phyloP scores from a whole-genome alignment of 805 yeast genomes.

The Saccharomycopsis amapae region DNA sequence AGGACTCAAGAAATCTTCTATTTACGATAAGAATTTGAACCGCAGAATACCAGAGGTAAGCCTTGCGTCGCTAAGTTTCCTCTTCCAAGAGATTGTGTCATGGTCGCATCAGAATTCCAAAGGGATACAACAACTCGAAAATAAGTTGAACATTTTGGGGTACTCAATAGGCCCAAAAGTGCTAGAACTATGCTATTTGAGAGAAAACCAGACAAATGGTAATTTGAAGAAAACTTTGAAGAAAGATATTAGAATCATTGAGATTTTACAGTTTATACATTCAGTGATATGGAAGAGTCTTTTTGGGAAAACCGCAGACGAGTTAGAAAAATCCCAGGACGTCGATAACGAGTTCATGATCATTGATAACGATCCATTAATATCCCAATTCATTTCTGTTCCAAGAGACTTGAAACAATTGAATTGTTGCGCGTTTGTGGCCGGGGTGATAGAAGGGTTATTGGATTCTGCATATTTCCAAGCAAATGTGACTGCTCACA shows the following conservation, averaged over 20 bases:
- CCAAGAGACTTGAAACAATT: constrained; percentile 74
- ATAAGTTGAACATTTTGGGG: constrained; percentile 62
- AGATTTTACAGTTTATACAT: constrained; percentile 64
- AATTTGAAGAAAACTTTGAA: constrained; percentile 41
- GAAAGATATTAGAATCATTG: constrained; percentile 60
- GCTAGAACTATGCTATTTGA: constrained; percentile 58
- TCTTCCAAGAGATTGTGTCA: constrained; percentile 64
- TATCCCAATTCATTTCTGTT: constrained; percentile 65
- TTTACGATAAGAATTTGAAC: constrained; percentile 64
- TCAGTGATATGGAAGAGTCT: constrained; percentile 64
- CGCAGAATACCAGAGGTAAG: constrained; percentile 63
- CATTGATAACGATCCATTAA: constrained; percentile 63
- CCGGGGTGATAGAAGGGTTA: constrained; percentile 81
- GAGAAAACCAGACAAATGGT: constrained; percentile 45
- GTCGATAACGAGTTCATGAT: constrained; percentile 60
- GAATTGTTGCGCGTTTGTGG: constrained; percentile 76
- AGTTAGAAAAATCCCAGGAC: constrained; percentile 64
- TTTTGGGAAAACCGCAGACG: constrained; percentile 70
- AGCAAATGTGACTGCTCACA: constrained; percentile 78
- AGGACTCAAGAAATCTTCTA: constrained; percentile 26
- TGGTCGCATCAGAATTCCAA: constrained; percentile 54
- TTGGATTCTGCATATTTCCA: constrained; percentile 65
- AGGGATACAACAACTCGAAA: constrained; percentile 61
- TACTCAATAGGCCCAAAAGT: constrained; percentile 69
- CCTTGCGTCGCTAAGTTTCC: constrained; percentile 56